Percentiles rank a stretch among this genome's conserved stretches.
Conservation (phyloP, 1,284 basidiomycete genomes). For the Porodaedalea pini region DNA sequence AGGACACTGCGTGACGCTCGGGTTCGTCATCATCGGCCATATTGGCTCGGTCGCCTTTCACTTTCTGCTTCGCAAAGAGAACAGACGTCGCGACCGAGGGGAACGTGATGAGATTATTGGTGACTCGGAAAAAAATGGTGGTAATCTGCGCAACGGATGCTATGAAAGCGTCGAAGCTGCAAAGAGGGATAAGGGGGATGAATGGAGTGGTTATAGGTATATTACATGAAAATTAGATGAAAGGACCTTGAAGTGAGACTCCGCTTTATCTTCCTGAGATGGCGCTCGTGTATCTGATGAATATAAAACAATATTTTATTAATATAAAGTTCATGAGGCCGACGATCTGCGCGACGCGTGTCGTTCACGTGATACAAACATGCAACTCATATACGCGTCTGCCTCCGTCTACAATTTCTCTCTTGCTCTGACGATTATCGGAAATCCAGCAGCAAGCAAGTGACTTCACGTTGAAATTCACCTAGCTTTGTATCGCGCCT, state of each 20-base stretch:
- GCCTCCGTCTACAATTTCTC: too few relatives aligned
- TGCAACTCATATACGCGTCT: too few relatives aligned
- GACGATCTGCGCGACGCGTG: too few relatives aligned
- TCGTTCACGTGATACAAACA: too few relatives aligned
- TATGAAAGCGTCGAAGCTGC: conserved; percentile 48
- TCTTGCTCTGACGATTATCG: too few relatives aligned
- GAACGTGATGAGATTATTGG: conserved; percentile 45
- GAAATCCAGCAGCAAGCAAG: too few relatives aligned
- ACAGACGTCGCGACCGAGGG: conserved; percentile 42
- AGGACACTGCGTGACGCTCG: conserved; percentile 48
- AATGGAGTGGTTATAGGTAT: conserved; percentile 59
- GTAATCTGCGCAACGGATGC: conserved; percentile 30
- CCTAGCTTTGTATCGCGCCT: too few relatives aligned
- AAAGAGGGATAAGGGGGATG: conserved; percentile 53
- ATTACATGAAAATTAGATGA: conserved; percentile 24
- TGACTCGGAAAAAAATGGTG: conserved; percentile 23
- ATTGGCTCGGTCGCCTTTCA: conserved; percentile 38
- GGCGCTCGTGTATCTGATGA: neutral
- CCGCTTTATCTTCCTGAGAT: too few relatives aligned
- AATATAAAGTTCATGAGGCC: too few relatives aligned
- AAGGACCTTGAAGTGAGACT: too few relatives aligned
- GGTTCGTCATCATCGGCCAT: conserved; percentile 47
- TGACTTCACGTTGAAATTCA: too few relatives aligned
- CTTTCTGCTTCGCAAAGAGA: conserved; percentile 39
- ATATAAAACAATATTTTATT: too few relatives aligned